phyloP scores from a whole-genome alignment of 2,329 filamentous ascomycete genomes.

The Rachicladosporium sp. region DNA sequence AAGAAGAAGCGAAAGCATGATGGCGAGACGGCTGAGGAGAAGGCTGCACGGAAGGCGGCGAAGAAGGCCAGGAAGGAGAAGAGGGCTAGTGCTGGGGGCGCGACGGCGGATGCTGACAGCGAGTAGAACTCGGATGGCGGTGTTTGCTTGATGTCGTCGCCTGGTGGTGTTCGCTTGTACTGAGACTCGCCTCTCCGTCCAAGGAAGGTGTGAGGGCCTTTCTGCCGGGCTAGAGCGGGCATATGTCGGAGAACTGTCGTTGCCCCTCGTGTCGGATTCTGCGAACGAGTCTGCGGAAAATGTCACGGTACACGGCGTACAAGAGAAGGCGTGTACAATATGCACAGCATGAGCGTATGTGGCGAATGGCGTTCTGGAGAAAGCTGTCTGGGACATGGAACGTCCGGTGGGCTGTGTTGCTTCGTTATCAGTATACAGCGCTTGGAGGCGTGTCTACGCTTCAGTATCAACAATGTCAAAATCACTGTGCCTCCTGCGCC shows the following conservation, averaged over 20 bases:
- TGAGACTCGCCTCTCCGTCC: conserved; percentile 1
- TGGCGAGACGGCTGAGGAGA: conserved; percentile 29
- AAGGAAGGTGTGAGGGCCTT: not conserved
- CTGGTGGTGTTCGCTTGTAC: not conserved
- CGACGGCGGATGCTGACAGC: conserved; percentile 27
- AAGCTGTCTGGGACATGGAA: too few species aligned
- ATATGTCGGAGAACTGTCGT: conserved; percentile 1
- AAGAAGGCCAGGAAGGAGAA: conserved; percentile 74
- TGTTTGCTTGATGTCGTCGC: not conserved
- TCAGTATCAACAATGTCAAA: too few species aligned
- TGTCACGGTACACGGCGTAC: not conserved
- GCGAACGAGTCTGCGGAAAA: too few species aligned
- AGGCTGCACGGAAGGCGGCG: conserved; percentile 44
- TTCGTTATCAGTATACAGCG: too few species aligned
- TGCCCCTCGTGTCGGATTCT: not conserved
- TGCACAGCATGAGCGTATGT: conserved; percentile 3
- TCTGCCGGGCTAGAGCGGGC: not conserved
- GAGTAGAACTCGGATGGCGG: conserved; percentile 15
- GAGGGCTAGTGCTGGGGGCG: conserved; percentile 40
- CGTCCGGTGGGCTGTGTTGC: too few species aligned
- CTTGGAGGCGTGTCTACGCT: too few species aligned
- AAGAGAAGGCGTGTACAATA: conserved; percentile 3
- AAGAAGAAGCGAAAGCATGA: conserved; percentile 39
- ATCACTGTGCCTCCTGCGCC: too few species aligned
- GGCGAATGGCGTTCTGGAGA: conserved; percentile 4